Evolutionary conservation across 2,329 filamentous ascomycete species (phyloP).

Genomic region (Alternaria atra): DNA sequence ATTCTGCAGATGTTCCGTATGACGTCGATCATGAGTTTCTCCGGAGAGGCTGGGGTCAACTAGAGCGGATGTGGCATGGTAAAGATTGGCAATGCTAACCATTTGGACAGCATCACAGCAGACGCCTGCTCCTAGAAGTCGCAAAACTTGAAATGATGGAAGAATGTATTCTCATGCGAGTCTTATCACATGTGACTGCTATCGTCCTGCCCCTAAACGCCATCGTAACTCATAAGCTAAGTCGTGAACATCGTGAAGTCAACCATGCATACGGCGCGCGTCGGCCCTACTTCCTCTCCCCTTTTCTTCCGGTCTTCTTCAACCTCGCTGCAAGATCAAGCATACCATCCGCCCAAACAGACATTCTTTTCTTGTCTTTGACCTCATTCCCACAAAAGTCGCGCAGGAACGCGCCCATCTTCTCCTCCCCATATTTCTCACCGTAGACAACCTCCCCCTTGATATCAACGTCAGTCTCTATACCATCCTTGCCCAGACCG

Average conservation of each 20-base stretch:
- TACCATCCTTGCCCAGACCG: slow-evolving; percentile 54
- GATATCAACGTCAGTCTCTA: slow-evolving; percentile 65
- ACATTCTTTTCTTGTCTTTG: slow-evolving; percentile 39
- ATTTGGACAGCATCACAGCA: not conserved
- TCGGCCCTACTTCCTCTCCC: slow-evolving; percentile 38
- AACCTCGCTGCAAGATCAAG: slow-evolving; percentile 56
- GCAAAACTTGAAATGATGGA: not conserved
- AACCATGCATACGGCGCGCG: not conserved
- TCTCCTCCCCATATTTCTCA: slow-evolving; percentile 77
- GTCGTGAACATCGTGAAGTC: slow-evolving; percentile 9
- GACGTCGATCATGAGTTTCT: slow-evolving; percentile 17
- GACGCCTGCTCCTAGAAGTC: not conserved
- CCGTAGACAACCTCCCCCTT: slow-evolving; percentile 75
- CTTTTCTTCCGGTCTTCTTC: slow-evolving; percentile 57
- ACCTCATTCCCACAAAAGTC: slow-evolving; percentile 58
- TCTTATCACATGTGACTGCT: not conserved
- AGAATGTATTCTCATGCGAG: not conserved
- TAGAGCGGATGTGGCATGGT: not conserved
- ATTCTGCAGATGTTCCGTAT: not conserved
- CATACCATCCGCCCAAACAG: slow-evolving; percentile 56
- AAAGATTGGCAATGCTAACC: not conserved
- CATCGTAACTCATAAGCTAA: slow-evolving; percentile 24
- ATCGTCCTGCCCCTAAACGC: slow-evolving; percentile 7
- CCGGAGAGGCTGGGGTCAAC: slow-evolving; percentile 6
- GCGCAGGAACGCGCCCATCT: slow-evolving; percentile 76